Percentiles rank a stretch among this genome's conserved stretches.
phyloP scores from a whole-genome alignment of 805 yeast species.

The Ogataea glucozyma region DNA sequence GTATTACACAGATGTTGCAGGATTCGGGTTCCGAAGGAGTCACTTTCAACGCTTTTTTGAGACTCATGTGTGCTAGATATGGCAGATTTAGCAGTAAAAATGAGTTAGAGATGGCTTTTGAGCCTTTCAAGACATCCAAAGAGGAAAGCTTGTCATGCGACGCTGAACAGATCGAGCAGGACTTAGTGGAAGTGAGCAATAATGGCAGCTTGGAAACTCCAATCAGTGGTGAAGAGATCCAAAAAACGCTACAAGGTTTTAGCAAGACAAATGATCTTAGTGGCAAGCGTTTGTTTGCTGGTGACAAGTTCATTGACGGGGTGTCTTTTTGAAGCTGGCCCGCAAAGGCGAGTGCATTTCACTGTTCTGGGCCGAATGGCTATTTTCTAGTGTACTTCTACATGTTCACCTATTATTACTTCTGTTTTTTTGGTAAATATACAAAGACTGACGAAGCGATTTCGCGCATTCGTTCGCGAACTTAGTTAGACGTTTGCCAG shows the following conservation, averaged over 20 bases:
- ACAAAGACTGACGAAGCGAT: slow-evolving; percentile 6
- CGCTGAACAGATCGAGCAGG: slow-evolving; percentile 48
- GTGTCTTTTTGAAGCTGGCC: slow-evolving; percentile 20
- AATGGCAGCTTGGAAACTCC: slow-evolving; percentile 18
- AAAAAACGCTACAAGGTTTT: slow-evolving; percentile 54
- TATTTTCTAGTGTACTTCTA: no score
- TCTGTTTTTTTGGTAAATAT: slow-evolving; percentile 29
- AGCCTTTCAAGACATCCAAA: slow-evolving; percentile 44
- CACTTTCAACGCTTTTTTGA: slow-evolving; percentile 65
- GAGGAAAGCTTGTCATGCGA: slow-evolving; percentile 42
- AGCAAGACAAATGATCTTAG: slow-evolving; percentile 53
- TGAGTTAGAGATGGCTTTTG: slow-evolving; percentile 60
- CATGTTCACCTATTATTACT: neutral
- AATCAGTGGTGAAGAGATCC: slow-evolving; percentile 42
- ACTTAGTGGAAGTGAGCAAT: slow-evolving; percentile 42
- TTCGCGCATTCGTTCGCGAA: no score
- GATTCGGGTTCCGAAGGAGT: slow-evolving; percentile 35
- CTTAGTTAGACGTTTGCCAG: no score
- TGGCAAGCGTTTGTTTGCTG: slow-evolving; percentile 60
- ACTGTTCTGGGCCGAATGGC: no score
- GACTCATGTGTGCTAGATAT: slow-evolving; percentile 58
- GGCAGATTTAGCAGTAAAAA: slow-evolving; percentile 48
- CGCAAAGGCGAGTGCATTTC: slow-evolving; percentile 3
- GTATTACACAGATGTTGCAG: slow-evolving; percentile 53
- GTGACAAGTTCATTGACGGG: slow-evolving; percentile 59